These are phyloP conservation scores for Pelargonium fulgidum DNA, from an alignment of 441 rosid genomes.

Conservation along the genomic window DNA sequence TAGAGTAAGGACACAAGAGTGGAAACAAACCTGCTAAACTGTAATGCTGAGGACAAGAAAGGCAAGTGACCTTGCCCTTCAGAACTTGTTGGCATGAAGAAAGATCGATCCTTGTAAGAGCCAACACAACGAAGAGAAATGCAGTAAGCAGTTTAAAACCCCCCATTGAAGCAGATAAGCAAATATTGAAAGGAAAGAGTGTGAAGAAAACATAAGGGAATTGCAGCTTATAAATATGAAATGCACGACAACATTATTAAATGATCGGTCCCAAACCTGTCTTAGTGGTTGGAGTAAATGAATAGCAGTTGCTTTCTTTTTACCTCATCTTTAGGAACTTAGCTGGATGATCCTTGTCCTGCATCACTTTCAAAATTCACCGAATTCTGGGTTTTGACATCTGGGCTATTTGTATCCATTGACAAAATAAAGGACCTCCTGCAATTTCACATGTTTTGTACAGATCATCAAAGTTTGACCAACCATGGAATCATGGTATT, in stretches of 20 bases:
- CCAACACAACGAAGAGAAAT: constrained; percentile 29
- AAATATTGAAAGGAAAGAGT: neutral
- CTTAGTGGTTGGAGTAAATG: constrained; percentile 36
- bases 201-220: constrained; percentile 9
- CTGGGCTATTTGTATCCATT: neutral
- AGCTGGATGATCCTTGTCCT: neutral
- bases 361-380: neutral
- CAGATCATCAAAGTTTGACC: constrained; percentile 6
- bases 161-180: constrained; percentile 31
- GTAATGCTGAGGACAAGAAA: constrained; percentile 39
- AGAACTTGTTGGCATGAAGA: constrained; percentile 32
- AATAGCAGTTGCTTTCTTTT: constrained; percentile 10
- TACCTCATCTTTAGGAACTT: neutral
- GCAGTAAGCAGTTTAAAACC: constrained; percentile 16
- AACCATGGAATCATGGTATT: neutral
- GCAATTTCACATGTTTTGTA: neutral
- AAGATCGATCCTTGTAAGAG: constrained; percentile 34
- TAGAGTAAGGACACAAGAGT: neutral
- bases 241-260: constrained; percentile 26
- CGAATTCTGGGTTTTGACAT: neutral
- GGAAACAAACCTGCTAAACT: constrained; percentile 51
- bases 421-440: neutral
- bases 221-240: constrained; percentile 23
- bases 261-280: constrained; percentile 27
- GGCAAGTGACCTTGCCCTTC: constrained; percentile 56